Percentiles rank a stretch among this genome's conserved stretches.
Evolutionary conservation across 2,329 filamentous ascomycete genomes (phyloP).

Genomic region (Cadophora malorum): DNA sequence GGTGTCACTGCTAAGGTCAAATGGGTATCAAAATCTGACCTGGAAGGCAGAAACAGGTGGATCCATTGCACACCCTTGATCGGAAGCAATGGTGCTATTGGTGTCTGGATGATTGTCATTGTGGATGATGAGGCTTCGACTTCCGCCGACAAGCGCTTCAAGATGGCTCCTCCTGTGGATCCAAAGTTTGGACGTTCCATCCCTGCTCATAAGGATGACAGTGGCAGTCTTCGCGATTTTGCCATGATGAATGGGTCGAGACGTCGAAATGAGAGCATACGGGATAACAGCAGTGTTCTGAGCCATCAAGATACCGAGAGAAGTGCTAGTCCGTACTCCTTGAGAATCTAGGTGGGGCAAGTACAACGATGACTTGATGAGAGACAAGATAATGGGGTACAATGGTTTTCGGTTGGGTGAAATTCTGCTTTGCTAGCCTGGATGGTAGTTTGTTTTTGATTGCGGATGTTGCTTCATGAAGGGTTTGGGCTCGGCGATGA

Average conservation of each 20-base stretch:
- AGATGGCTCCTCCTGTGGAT: slow-evolving; percentile 43
- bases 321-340: slow-evolving; percentile 37
- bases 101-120: slow-evolving; percentile 80
- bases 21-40: slow-evolving; percentile 63
- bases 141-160: slow-evolving; percentile 33
- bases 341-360: slow-evolving; percentile 30
- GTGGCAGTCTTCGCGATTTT: slow-evolving; percentile 39
- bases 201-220: slow-evolving; percentile 29
- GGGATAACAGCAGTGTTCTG: slow-evolving; percentile 25
- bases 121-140: slow-evolving; percentile 64
- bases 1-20: slow-evolving; percentile 78
- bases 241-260: slow-evolving; percentile 32
- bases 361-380: not conserved
- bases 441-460: not conserved
- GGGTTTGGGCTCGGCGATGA: slow-evolving; percentile 3
- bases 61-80: slow-evolving; percentile 79
- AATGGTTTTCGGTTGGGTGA: not conserved
- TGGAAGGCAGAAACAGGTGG: slow-evolving; percentile 69
- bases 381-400: not conserved
- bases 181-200: slow-evolving; percentile 38
- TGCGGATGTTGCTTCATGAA: not conserved
- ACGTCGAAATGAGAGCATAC: slow-evolving; percentile 25
- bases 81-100: slow-evolving; percentile 69
- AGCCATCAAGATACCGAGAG: slow-evolving; percentile 33
- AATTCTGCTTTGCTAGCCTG: not conserved